Evolutionary conservation across 257 asterid genomes (phyloP).

Genomic region (Solanum sitiens): DNA sequence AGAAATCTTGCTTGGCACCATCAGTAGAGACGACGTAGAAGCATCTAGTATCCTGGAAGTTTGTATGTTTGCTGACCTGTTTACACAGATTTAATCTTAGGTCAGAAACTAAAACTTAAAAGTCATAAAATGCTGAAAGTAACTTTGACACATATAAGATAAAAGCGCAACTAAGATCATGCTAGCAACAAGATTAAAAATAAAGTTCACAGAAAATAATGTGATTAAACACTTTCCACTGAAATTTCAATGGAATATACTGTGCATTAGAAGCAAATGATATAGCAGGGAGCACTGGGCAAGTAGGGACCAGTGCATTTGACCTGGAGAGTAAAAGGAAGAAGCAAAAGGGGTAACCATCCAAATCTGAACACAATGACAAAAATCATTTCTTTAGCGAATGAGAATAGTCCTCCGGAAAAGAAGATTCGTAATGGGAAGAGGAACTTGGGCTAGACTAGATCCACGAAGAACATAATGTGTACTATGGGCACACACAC

Average conservation of each 20-base stretch:
- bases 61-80: conserved; percentile 62
- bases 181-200: not conserved
- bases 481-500: not conserved
- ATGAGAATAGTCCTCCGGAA: not conserved
- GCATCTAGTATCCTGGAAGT: conserved; percentile 77
- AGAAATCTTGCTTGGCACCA: conserved; percentile 64
- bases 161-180: not conserved
- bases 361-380: not conserved
- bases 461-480: not conserved
- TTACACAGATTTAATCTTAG: conserved; percentile 13
- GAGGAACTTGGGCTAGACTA: not conserved
- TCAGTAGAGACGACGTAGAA: conserved; percentile 63
- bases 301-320: not conserved
- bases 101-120: not conserved
- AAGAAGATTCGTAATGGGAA: not conserved
- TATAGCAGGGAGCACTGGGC: not conserved
- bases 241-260: not conserved
- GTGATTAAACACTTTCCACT: not conserved
- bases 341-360: not conserved
- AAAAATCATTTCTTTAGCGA: not conserved
- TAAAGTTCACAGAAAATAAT: not conserved
- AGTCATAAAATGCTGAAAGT: not conserved
- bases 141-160: not conserved
- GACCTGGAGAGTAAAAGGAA: not conserved
- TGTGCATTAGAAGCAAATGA: not conserved